Base-by-base conservation (phyloP, 1,139 yeast genomes). In the Taphrina betulina region DNA sequence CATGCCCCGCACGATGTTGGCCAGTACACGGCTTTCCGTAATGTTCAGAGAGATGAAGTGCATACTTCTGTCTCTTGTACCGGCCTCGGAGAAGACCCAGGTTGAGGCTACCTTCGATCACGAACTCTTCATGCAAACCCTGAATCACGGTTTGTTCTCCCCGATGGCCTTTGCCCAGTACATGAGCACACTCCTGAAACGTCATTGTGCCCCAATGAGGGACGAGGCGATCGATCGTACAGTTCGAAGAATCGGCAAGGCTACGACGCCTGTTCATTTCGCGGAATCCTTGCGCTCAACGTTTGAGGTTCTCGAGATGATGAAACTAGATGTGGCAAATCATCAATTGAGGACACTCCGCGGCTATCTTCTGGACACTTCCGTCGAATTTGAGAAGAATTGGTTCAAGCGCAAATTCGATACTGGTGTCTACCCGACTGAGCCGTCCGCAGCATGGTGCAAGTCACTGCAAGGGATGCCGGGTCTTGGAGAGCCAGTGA, bases 181-280 rank as follows among this genome's bases (percentile, higher is more conserved):
- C 86, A 75, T 86, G 35, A 79, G 85, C 10, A 72, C 76, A 28
- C 81, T 85, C 34, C 82, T 87, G 71, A 85, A 85, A 69, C 77
- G 81, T 58, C 94, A 85, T 68, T 89, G 96, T 72, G 96, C 96
- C 8, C 97, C 97, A 60, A 88, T 88, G 95, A 78, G 97, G 65
- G 96, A 88, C 70, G 74, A 80, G 46, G 84, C 95, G 88, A 95
- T 89, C 41, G 86, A 83, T 64, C 86, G 83, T 64, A 87, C 90
- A 94, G 79, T 79, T 60, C 68, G 70, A n/a, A 73, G 75, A 29
- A 72, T 74, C 61, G 77, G 82, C 19, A 79, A 82, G 10, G 67
- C 75, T 14, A 24, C 22, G 16, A 26, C 56, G 5, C 28, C 50
- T 14, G 16, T 34, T 2, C 75, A 77, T 58, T 72, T 89, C 51